Evolutionary conservation across 441 rosid genomes (phyloP), one percentile per base, ranked within the genome.

Genomic region (Gossypium trilobum): DNA sequence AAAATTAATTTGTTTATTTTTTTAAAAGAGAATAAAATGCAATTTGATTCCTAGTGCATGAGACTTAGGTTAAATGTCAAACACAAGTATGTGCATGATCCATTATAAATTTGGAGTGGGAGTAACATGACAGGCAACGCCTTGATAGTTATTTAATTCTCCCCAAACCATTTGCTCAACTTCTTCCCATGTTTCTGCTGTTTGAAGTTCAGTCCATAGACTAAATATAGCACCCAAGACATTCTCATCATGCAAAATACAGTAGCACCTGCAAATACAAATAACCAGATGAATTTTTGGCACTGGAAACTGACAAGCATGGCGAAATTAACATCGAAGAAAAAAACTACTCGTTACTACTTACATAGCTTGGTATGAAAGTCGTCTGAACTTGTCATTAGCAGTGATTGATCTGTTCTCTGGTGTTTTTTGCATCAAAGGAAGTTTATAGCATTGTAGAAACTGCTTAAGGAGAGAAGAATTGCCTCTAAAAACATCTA

Each of bases 361-460:
- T 90, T 84, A 92, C 99, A 92, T 89, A 68, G 96, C 88, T 70
- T 84, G 97, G 86, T 92, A 95, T 8, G 97, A 95, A 61, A 87
- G 89, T 71, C 81, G 81, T 17, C 71, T 61, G 64, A 75, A 85
- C 82, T 83, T 87, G 68, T 82, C 84, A 61, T 65, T 67, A 31
- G 61, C 64, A 60, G 75, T 70, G 10, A 71, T 70, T 52, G 72
- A 77, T 68, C 71, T 77, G 52, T 60, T 25, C 46, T 68, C 74
- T 4, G 20, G 44, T 77, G 31, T 79, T 39, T 82, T 77, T 81
- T 78, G 80, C 68, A 79, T 70, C 48, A 95, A 76, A 36, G 97
- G 97, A 77, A 95, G 90, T 51, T 80, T 87, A 73, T 92, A 95
- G 77, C 87, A 86, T 73, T 82, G 92, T 62, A 95, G 73, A 77